Evolutionary conservation across 176 grass and related monocot species (phyloP).

Genomic region (Saccharum officinarum): DNA sequence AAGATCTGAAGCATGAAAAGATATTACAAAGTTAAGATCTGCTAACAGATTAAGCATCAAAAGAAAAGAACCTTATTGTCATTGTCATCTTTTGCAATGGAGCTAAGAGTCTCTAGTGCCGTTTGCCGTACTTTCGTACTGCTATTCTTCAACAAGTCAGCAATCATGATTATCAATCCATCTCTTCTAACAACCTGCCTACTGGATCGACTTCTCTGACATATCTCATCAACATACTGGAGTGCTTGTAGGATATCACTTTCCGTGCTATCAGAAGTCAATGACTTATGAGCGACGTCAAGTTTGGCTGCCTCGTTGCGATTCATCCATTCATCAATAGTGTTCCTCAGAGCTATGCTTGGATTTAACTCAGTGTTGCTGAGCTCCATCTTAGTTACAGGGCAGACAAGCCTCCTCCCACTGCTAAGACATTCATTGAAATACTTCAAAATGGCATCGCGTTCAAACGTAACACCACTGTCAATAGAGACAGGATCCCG

Average conservation of each 20-base stretch:
- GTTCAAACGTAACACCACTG: conserved; percentile 81
- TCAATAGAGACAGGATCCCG: conserved; percentile 80
- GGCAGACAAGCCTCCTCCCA: conserved; percentile 64
- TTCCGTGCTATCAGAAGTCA: conserved; percentile 62
- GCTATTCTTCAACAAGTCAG: conserved; percentile 75
- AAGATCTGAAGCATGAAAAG: conserved; percentile 4
- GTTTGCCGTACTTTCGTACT: conserved; percentile 61
- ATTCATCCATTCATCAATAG: conserved; percentile 91
- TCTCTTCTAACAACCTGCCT: conserved; percentile 59
- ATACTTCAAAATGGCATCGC: conserved; percentile 75
- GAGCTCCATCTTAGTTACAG: conserved; percentile 73
- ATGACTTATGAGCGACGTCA: conserved; percentile 58
- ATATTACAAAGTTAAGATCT: conserved; percentile 18
- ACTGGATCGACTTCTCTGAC: conserved; percentile 58
- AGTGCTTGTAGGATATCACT: conserved; percentile 72
- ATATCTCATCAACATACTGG: conserved; percentile 67
- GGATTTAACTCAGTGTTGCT: conserved; percentile 74
- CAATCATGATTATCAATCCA: conserved; percentile 70
- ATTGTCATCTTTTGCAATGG: conserved; percentile 70
- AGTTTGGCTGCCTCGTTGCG: conserved; percentile 81
- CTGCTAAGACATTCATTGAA: conserved; percentile 62
- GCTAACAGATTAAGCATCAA: conserved; percentile 5
- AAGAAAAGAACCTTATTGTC: conserved; percentile 77
- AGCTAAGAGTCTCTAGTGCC: conserved; percentile 68
- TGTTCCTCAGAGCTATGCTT: conserved; percentile 82